Conservation (phyloP, 1,284 basidiomycete species). For the Grifola frondosa region DNA sequence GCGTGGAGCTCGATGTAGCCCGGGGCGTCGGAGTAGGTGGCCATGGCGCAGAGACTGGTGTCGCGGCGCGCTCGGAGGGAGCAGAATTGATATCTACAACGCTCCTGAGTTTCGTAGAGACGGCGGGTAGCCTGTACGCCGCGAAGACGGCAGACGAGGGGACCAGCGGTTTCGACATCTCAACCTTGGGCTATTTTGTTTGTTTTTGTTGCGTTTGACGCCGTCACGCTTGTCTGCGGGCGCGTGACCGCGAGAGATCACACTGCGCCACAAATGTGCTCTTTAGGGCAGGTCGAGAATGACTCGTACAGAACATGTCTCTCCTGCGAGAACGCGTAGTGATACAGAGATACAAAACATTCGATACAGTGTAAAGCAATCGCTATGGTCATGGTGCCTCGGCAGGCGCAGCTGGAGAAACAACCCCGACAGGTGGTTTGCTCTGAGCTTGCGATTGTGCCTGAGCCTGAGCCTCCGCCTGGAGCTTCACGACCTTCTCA, state of each 20-base stretch:
- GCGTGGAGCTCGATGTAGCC: constrained; percentile 11
- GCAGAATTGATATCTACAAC: constrained; percentile 13
- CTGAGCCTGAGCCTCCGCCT: constrained; percentile 8
- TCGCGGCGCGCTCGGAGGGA: constrained; percentile 13
- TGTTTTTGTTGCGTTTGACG: constrained; percentile 55
- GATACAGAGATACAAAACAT: constrained; percentile 8
- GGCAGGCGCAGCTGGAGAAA: too few relatives aligned
- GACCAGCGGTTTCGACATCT: constrained; percentile 54
- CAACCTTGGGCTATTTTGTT: constrained; percentile 29
- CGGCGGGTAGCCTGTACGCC: constrained; percentile 11
- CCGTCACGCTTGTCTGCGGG: constrained; percentile 28
- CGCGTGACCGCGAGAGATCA: constrained; percentile 44
- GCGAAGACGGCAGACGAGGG: constrained; percentile 28
- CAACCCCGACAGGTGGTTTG: constrained; percentile 1
- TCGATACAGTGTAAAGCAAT: not conserved
- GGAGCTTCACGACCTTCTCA: constrained; percentile 53
- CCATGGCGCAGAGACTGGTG: constrained; percentile 11
- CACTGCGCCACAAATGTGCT: constrained; percentile 1
- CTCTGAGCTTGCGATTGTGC: constrained; percentile 15
- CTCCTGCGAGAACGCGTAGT: too few relatives aligned
- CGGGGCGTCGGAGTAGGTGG: constrained; percentile 16
- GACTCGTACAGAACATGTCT: too few relatives aligned
- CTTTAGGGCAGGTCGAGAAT: constrained; percentile 45
- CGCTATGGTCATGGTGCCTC: not conserved
- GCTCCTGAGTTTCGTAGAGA: constrained; percentile 17